These are phyloP conservation scores for Stentor roeselii DNA, from an alignment of 73 alveolate species.

Conservation along the genomic window DNA sequence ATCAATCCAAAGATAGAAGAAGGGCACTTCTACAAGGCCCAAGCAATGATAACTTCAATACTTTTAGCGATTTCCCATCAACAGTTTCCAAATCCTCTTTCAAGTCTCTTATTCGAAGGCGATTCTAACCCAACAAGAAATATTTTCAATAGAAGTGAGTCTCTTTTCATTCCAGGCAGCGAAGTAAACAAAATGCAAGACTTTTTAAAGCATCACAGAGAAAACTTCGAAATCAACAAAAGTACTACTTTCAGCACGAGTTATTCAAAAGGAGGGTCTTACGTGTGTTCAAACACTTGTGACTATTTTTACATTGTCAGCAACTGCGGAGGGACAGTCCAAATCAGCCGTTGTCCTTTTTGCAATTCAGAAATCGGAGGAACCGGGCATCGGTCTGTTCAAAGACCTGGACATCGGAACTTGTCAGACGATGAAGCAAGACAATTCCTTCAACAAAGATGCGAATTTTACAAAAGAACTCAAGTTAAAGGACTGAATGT, in stretches of 20 bases:
- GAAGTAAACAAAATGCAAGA: constrained; percentile 24
- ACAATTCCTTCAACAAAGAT: background rate
- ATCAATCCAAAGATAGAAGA: background rate
- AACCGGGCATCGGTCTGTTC: background rate
- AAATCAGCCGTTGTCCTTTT: background rate
- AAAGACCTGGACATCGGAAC: constrained; percentile 35
- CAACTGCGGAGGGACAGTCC: constrained; percentile 28
- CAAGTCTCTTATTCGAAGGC: background rate
- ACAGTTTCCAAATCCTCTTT: background rate
- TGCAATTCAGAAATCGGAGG: constrained; percentile 33
- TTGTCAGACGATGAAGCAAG: constrained; percentile 17
- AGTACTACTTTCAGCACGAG: constrained; percentile 29
- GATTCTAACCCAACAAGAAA: background rate
- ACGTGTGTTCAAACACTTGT: constrained; percentile 25
- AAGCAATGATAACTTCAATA: background rate
- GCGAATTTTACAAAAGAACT: background rate
- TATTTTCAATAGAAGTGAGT: background rate
- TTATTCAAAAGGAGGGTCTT: background rate
- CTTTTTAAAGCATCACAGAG: background rate
- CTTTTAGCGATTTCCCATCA: background rate
- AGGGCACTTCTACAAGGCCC: background rate
- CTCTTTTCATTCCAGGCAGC: background rate
- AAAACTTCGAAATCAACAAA: constrained; percentile 25
- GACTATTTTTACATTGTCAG: constrained; percentile 25
- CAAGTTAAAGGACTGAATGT: background rate